These are phyloP conservation scores for Endocarpon pusillum DNA, from an alignment of 495 filamentous ascomycete species.

Conservation along the genomic window DNA sequence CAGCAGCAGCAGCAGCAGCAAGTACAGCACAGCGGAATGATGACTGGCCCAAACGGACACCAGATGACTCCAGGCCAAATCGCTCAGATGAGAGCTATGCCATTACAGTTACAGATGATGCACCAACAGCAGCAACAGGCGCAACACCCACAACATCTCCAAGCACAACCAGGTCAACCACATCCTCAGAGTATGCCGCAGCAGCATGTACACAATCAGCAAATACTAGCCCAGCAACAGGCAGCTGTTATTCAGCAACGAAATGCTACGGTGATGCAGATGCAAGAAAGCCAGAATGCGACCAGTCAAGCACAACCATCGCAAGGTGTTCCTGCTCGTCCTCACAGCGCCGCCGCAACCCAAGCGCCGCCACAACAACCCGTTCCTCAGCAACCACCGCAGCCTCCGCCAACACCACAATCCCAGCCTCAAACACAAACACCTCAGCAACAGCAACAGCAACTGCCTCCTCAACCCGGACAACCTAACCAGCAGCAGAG, in stretches of 20 bases:
- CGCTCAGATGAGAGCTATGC: too few species aligned
- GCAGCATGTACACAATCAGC: conserved; percentile 29
- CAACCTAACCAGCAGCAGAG: conserved; percentile 31
- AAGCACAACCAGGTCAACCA: conserved; percentile 18
- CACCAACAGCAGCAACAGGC: conserved; percentile 34
- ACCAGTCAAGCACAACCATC: conserved; percentile 39
- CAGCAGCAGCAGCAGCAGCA: conserved; percentile 29
- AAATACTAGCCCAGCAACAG: conserved; percentile 22
- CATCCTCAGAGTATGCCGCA: conserved; percentile 33
- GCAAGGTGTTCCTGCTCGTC: conserved; percentile 19
- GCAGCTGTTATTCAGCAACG: conserved; percentile 24
- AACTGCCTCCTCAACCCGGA: conserved; percentile 28
- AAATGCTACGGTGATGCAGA: conserved; percentile 25
- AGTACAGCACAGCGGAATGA: conserved; percentile 19
- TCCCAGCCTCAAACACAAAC: conserved; percentile 26
- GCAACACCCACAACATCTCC: conserved; percentile 27
- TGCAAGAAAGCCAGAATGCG: conserved; percentile 27
- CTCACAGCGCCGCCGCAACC: too few species aligned
- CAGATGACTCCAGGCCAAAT: too few species aligned
- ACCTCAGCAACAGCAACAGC: conserved; percentile 26
- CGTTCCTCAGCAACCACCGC: conserved; percentile 25
- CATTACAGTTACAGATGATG: conserved; percentile 28
- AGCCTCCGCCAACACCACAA: conserved; percentile 24
- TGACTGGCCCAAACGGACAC: too few species aligned
- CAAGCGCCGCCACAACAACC: conserved; percentile 24